Evolutionary conservation across 768 basidiomycete species (phyloP).

Genomic region (Termitomyces sp.): DNA sequence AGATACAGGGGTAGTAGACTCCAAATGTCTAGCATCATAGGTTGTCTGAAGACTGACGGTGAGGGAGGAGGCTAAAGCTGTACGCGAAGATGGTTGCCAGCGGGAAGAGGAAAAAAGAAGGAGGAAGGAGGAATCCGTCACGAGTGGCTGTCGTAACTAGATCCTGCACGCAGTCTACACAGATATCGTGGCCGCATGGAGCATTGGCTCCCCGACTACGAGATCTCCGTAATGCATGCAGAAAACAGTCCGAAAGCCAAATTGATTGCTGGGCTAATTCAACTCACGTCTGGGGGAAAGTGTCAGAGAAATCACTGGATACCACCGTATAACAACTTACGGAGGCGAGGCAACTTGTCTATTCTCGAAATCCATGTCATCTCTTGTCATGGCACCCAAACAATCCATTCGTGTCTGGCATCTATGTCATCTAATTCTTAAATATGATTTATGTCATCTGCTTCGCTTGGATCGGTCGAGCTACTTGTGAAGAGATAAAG

Average conservation of each 20-base stretch:
- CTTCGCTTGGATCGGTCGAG: background rate
- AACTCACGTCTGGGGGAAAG: background rate
- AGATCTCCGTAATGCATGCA: conserved; percentile 13
- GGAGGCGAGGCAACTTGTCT: background rate
- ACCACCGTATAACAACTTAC: background rate
- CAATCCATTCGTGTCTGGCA: background rate
- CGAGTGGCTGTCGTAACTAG: conserved; percentile 38
- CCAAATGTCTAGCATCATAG: conserved; percentile 39
- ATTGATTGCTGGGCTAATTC: background rate
- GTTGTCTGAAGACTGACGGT: conserved; percentile 16
- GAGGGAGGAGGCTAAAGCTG: conserved; percentile 25
- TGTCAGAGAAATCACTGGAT: background rate
- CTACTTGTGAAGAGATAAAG: background rate
- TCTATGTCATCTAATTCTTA: background rate
- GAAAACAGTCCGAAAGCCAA: conserved; percentile 10
- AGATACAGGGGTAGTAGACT: conserved; percentile 47
- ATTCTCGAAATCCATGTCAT: background rate
- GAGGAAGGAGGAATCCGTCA: conserved; percentile 52
- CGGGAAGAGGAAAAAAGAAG: conserved; percentile 50
- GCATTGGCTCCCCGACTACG: conserved; percentile 22
- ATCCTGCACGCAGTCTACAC: conserved; percentile 34
- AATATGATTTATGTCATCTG: background rate
- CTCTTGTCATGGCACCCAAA: background rate
- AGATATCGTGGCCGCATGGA: conserved; percentile 45
- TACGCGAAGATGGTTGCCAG: conserved; percentile 28